Base-by-base conservation (phyloP, 1,139 yeast species). In the Candida sojae region DNA sequence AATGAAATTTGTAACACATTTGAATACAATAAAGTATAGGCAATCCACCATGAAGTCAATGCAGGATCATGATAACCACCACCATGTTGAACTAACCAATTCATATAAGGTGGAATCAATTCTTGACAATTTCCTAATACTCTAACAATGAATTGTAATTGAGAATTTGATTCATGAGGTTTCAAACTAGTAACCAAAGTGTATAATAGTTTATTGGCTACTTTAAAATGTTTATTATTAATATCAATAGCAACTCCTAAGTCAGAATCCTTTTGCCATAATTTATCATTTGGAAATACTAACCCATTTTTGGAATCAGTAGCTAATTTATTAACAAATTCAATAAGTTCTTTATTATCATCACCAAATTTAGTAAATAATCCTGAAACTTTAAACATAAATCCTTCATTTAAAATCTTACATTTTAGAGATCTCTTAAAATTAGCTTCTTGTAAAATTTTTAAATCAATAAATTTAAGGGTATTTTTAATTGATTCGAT, bases 31-130 rank as follows among this genome's bases (percentile, higher is more conserved):
- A 86, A 70, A 0, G 90, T 79, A 64, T 82, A 86, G 8, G 93
- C 86, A 33, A 91, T 73, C 92, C 96, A 92, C 71, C 88, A 89
- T 5, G 92, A 83, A 1, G 95, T 74, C 50, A 86, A 70, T 42
- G 83, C 78, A 1, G 96, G 95, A 48, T 86, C 92, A 65, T 71
- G 90, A 51, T 74, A 76, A 41, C 83, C 88, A 51, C 80, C 79
- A 38, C 80, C 78, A 33, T 80, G 75, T 30, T 71, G 67, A 3
- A 80, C 75, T 29, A 84, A 60, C 66, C 83, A 78, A 44, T 80
- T 73, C 63, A 83, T 75, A 55, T 87, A 92, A 1, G 92, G 88
- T 1, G 91, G 82, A 1, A 89, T 76, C 34, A 93, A 72, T 59
- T 91, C 97, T 1, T 89, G 86, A 42, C 82, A 75, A 32, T 71